Base-by-base conservation (phyloP, 1,284 basidiomycete species). In the Peniophora sp. region DNA sequence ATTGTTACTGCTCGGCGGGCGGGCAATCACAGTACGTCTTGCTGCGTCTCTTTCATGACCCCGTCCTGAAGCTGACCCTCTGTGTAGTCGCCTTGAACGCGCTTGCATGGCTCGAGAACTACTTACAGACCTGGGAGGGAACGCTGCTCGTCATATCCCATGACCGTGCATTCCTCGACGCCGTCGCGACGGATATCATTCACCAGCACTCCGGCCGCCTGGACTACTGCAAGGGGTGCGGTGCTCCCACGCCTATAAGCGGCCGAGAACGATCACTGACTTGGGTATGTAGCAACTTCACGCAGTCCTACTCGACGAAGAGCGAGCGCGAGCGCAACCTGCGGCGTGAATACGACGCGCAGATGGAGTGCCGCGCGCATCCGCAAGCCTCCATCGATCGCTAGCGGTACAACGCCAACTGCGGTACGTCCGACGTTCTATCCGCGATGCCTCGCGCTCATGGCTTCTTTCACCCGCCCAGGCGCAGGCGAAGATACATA, bases 221-320 rank as follows among this genome's bases (percentile, higher is more conserved):
- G 22, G 96, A 99, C 67, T 98, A 98, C 66, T 92, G 89, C 68
- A 91, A 91, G 69, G 88, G 88, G 86, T 87, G 60, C 47, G 66
- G 54, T 22, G 27, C 15, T 18, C 20, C 46, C 35, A 37, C 37
- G 5, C 15, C 34, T n/a, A 24, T 51, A 5, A 24, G 3, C 15
- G 39, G 3, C 39, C 11, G 1, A 41, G 17, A 3, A 11, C 20
- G 11, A 22, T 24, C n/a, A 10, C 32, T 32, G 32, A 18, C 17
- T 18, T 36, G n/a, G 35, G 49, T 47, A 43, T 20, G 34, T 22
- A 96, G 95, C 59, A 98, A 99, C 73, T 99, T 99, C 69, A 86
- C 90, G 1, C 93, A 98, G 64, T 99, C 99, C 78, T 98, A 99
- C 67, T 95, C 96, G 3, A 99, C 97, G 23, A 96, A 97, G 68